A percentile compares a stretch with the other conserved stretches of the same genome.
Evolutionary conservation across 2,329 filamentous ascomycete species (phyloP).

Genomic region (Endoconidiophora polonica): DNA sequence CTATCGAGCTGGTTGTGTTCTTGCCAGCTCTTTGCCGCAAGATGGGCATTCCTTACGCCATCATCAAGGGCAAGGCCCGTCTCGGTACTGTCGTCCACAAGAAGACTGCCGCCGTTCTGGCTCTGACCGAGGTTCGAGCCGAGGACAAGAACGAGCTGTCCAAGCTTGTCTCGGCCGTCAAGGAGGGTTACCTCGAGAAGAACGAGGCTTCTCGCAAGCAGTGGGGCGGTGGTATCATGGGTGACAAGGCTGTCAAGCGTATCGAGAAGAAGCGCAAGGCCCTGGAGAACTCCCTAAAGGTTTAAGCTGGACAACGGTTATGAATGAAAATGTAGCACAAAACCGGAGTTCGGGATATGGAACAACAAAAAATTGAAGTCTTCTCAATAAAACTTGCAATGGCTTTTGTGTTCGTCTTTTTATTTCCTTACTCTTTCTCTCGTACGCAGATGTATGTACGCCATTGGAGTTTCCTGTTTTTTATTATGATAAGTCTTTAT

Average conservation of each 20-base stretch:
- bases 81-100: conserved; percentile 99
- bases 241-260: conserved; percentile 72
- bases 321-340: conserved; percentile 9
- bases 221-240: conserved; percentile 99
- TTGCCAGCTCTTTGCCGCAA: conserved; percentile 97
- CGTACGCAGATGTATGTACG: background rate
- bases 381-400: conserved; percentile 8
- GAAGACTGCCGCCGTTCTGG: conserved; percentile 97
- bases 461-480: conserved; percentile 6
- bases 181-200: conserved; percentile 96
- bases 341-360: conserved; percentile 9
- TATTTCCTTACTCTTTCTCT: too few species aligned
- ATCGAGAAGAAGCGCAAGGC: conserved; percentile 85
- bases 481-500: background rate
- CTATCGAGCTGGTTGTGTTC: conserved; percentile 98
- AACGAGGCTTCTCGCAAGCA: conserved; percentile 78
- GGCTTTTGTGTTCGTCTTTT: conserved; percentile 10
- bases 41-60: conserved; percentile 99
- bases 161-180: conserved; percentile 91
- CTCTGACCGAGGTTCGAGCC: conserved; percentile 86
- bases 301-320: conserved; percentile 39
- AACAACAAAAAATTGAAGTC: conserved; percentile 7
- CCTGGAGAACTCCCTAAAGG: conserved; percentile 88
- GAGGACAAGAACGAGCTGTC: conserved; percentile 98
- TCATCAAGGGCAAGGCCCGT: conserved; percentile 99